Base-by-base conservation (phyloP, 805 yeast genomes). In the Monosporozyma solicola region DNA sequence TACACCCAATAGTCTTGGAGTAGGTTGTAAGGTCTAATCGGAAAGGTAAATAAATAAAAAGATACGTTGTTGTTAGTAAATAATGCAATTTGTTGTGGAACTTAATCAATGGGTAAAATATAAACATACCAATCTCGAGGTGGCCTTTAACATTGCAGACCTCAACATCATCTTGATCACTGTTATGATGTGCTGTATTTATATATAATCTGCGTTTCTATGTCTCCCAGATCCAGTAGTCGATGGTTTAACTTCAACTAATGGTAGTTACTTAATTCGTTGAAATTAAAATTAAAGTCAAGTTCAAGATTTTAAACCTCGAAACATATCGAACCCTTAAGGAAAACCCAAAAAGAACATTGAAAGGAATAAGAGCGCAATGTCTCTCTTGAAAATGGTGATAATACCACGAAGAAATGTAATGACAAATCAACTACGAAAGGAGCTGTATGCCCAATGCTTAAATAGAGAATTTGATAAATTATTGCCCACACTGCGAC, bases 91-190 rank as follows among this genome's bases (percentile, higher is more conserved):
- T 24, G 16, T 13, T 8, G 27, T 10, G 13, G 3, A 37, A 3
- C 16, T n/a, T 37, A 8, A 45, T 15, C 16, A 13, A n/a, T 8
- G 15, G 25, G 2, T 8, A 22, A 15, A 25, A 24, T 41, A 33
- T 27, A 39, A 20, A 66, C 73, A 51, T 59, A 68, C 72, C 37
- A 58, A 49, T 51, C 61, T 62, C 3, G 64, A 53, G 8, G 67
- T 50, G n/a, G 69, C 61, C 51, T 68, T 66, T 5, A 64, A 41
- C 13, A 63, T 48, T 2, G 61, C 59, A 16, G 58, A 54, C 48
- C 61, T 61, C 13, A 65, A 51, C 65, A 66, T 61, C 47, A 27
- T 53, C 15, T 13, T 43, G 13, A 15, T 3, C 27, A 24, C 25
- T 35, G 39, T 35, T 35, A 35, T 35, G n/a, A 39, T 37, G 22